Evolutionary conservation across 495 filamentous ascomycete genomes (phyloP), one percentile per base, ranked within the genome.

Genomic region (Penicillium simplicissimum): DNA sequence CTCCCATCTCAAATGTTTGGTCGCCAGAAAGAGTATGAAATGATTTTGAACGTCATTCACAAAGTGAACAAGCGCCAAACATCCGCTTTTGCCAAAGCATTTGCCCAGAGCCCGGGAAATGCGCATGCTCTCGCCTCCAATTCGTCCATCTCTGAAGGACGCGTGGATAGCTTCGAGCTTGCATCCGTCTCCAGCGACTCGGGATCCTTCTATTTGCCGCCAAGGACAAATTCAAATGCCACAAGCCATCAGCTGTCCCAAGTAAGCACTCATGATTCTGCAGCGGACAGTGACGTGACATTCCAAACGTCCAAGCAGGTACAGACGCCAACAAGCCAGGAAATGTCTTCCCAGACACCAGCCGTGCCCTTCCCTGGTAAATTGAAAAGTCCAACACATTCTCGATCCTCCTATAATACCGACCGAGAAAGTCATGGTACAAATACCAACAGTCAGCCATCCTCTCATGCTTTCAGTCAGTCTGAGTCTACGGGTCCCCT

Each of bases 1-100:
- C 82, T 96, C 13, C 92, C 92, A 3, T 83, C 84, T 2, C 74
- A 76, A n/a, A 91, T 92, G 84, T 87, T 95, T 58, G 92, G 93
- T 17, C 84, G 92, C 58, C 81, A 86, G 55, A 77, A 85, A 61
- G 92, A 96, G 67, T 86, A 85, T 47, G 74, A 85, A 19, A 82
- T 80, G 58, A 84, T 96, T 11, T 74, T 93, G 6, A 85, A 79
- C 57, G 79, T 93, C 5, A 88, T 96, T 35, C 87, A 94, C 57
- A 86, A 85, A 51, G 85, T 90, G 25, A 82, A 87, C 9, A 85
- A 79, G 64, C 82, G 80, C 58, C 87, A 91, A 55, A 83, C 83
- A 49, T 72, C 76, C 37, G 79, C 82, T 19, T 78, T 74, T 54
- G 65, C 71, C 7, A 75, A 70, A 57, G 79, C 81, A 40, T 78